Conservation (phyloP, 176 grass and related monocot genomes). For the Rhynchospora pubera region DNA sequence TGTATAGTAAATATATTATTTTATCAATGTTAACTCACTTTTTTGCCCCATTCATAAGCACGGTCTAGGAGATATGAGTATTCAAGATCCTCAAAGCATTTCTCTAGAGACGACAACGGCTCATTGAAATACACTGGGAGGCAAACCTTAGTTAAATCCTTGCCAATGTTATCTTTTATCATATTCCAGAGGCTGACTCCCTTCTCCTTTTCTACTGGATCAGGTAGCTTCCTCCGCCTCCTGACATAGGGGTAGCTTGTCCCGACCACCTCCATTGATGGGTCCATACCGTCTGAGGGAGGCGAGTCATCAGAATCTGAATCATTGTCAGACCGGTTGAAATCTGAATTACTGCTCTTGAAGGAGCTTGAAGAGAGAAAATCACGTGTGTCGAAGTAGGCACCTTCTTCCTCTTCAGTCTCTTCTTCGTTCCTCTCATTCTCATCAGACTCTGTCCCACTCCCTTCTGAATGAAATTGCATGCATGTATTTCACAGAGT, state of each 20-base stretch:
- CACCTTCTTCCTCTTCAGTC: slow-evolving; percentile 82
- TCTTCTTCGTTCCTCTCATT: slow-evolving; percentile 96
- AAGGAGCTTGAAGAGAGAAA: slow-evolving; percentile 98
- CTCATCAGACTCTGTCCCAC: slow-evolving; percentile 95
- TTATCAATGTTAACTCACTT: slow-evolving; percentile 34
- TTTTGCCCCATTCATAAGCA: slow-evolving; percentile 93
- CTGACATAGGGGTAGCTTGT: slow-evolving; percentile 74
- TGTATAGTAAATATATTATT: neutral
- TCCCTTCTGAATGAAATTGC: slow-evolving; percentile 59
- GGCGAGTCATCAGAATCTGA: slow-evolving; percentile 74
- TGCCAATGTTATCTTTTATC: slow-evolving; percentile 99
- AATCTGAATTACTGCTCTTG: slow-evolving; percentile 83
- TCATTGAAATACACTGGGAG: slow-evolving; percentile 98
- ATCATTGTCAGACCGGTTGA: slow-evolving; percentile 77
- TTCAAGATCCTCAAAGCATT: slow-evolving; percentile 98
- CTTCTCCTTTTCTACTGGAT: slow-evolving; percentile 96
- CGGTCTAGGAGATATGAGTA: slow-evolving; percentile 98
- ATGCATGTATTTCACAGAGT: neutral
- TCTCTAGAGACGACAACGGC: slow-evolving; percentile 82
- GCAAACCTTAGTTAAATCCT: slow-evolving; percentile 97
- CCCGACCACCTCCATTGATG: slow-evolving; percentile 75
- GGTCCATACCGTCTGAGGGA: slow-evolving; percentile 65
- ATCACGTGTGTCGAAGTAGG: slow-evolving; percentile 95
- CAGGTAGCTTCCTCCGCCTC: slow-evolving; percentile 90
- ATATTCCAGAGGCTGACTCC: slow-evolving; percentile 98